Evolutionary conservation across 2,329 filamentous ascomycete species (phyloP).

Genomic region (Penicillium sp.): DNA sequence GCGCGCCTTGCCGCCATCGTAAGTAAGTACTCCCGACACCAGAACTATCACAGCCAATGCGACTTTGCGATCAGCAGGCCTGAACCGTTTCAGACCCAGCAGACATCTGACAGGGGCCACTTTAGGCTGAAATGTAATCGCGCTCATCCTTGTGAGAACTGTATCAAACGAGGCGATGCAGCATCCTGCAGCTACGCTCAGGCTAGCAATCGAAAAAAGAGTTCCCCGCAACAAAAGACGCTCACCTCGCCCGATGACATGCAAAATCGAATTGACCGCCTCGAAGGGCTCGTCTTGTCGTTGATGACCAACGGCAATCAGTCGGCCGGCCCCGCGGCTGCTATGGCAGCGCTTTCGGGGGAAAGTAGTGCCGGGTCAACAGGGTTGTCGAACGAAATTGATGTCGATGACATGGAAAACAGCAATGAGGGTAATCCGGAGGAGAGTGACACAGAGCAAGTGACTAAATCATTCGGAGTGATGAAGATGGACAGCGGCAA

Average conservation of each 20-base stretch:
- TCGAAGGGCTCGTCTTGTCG: conserved; percentile 86
- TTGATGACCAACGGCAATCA: conserved; percentile 84
- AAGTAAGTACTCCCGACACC: conserved; percentile 56
- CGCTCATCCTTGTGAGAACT: conserved; percentile 86
- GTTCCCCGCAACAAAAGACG: conserved; percentile 46
- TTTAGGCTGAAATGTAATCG: conserved; percentile 82
- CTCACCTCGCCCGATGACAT: conserved; percentile 79
- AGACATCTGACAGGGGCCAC: conserved; percentile 1
- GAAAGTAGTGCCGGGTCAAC: conserved; percentile 36
- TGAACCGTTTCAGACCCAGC: too few species aligned
- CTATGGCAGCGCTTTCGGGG: conserved; percentile 51
- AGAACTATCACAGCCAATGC: too few species aligned
- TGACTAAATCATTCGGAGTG: conserved; percentile 69
- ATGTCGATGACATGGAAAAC: conserved; percentile 48
- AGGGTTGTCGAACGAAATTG: conserved; percentile 31
- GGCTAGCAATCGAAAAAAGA: conserved; percentile 65
- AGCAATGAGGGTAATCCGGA: conserved; percentile 53
- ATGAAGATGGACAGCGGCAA: conserved; percentile 76
- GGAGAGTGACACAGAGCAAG: conserved; percentile 65
- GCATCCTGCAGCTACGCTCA: conserved; percentile 77
- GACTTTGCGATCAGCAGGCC: too few species aligned
- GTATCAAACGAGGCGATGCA: conserved; percentile 77
- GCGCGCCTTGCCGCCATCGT: conserved; percentile 81
- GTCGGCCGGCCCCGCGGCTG: conserved; percentile 53
- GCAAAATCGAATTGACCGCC: conserved; percentile 94